Evolutionary conservation across 352 stramenopile genomes (phyloP).

Genomic region (Plasmopara muralis): DNA sequence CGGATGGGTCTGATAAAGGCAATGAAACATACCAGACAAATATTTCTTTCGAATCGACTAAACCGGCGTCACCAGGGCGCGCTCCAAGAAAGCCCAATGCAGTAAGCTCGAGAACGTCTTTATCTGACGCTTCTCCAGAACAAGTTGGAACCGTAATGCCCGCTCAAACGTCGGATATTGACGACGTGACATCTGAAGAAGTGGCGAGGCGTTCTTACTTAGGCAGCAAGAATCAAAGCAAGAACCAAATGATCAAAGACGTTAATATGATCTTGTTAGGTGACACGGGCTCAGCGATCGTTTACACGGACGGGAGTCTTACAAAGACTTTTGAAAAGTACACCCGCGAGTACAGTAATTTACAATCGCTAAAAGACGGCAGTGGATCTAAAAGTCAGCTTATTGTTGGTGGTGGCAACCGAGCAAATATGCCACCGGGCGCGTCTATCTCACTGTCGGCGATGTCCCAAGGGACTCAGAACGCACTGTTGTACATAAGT

Average conservation of each 20-base stretch:
- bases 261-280: conserved; percentile 22
- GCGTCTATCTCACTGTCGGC: conserved; percentile 50
- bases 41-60: conserved; percentile 7
- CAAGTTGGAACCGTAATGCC: conserved; percentile 29
- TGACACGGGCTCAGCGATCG: conserved; percentile 27
- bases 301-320: conserved; percentile 31
- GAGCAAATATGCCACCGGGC: conserved; percentile 39
- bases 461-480: conserved; percentile 33
- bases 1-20: conserved; percentile 6
- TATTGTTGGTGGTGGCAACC: conserved; percentile 47
- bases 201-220: conserved; percentile 20
- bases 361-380: conserved; percentile 15
- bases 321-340: conserved; percentile 36
- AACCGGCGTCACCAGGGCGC: conserved; percentile 13
- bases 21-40: conserved; percentile 13
- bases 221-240: conserved; percentile 20
- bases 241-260: conserved; percentile 18
- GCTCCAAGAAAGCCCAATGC: conserved; percentile 13
- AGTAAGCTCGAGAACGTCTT: conserved; percentile 10
- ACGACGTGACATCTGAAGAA: conserved; percentile 22
- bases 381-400: conserved; percentile 25
- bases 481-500: conserved; percentile 41
- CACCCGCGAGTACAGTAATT: conserved; percentile 15
- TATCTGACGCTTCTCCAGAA: conserved; percentile 15
- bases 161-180: conserved; percentile 22